Conservation (phyloP, 805 yeast genomes). For the Zygosaccharomyces gambellarensis region DNA sequence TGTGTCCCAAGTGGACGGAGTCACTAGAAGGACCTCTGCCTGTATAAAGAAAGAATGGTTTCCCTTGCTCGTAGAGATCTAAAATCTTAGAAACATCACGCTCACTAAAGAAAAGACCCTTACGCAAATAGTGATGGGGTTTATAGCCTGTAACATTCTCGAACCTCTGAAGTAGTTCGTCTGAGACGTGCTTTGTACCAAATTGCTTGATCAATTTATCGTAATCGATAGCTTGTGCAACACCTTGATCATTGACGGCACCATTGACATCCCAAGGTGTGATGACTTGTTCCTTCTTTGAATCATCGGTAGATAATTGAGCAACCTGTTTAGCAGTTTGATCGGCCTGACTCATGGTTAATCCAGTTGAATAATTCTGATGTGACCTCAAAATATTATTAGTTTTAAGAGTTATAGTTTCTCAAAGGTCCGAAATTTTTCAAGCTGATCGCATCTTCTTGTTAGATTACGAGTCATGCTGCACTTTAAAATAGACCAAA, state of each 20-base stretch:
- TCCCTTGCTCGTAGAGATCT: slow-evolving; percentile 88
- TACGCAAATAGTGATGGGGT: slow-evolving; percentile 85
- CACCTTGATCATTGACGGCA: slow-evolving; percentile 85
- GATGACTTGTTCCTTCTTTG: slow-evolving; percentile 47
- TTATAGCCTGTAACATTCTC: slow-evolving; percentile 76
- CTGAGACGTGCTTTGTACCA: slow-evolving; percentile 71
- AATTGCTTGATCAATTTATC: slow-evolving; percentile 80
- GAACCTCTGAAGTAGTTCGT: slow-evolving; percentile 72
- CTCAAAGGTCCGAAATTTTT: slow-evolving; percentile 9
- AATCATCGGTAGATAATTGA: slow-evolving; percentile 4
- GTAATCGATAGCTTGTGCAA: slow-evolving; percentile 86
- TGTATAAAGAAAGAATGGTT: slow-evolving; percentile 91
- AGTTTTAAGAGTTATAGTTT: background rate
- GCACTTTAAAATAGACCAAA: background rate
- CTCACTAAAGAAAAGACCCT: slow-evolving; percentile 91
- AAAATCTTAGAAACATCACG: slow-evolving; percentile 75
- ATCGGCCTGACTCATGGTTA: slow-evolving; percentile 2
- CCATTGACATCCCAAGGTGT: slow-evolving; percentile 99
- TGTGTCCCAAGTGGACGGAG: slow-evolving; percentile 94
- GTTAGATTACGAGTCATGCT: background rate
- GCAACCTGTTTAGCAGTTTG: slow-evolving; percentile 6
- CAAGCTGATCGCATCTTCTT: background rate
- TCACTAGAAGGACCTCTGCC: slow-evolving; percentile 97
- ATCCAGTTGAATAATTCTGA: slow-evolving; percentile 1
- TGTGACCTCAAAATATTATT: background rate